phyloP scores from a whole-genome alignment of 2,329 filamentous ascomycete species.

The Lecanicillium sp. region DNA sequence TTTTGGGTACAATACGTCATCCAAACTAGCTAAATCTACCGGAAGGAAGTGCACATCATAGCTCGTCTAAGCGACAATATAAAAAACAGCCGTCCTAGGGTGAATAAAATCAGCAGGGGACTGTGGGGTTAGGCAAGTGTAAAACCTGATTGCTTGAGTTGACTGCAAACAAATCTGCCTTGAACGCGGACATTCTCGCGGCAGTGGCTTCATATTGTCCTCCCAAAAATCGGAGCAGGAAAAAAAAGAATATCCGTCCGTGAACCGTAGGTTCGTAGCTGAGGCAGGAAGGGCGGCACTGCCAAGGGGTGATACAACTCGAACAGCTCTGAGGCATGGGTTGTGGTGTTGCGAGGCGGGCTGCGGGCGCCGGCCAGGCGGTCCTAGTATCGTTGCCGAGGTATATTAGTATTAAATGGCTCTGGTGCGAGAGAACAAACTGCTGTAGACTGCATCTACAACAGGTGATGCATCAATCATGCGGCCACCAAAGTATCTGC shows the following conservation, averaged over 20 bases:
- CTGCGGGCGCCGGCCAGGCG: slow-evolving; percentile 1
- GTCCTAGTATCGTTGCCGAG: slow-evolving; percentile 42
- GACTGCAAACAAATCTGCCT: not conserved
- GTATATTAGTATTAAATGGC: slow-evolving; percentile 63
- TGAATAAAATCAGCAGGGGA: slow-evolving; percentile 10
- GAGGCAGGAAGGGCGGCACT: too few relatives aligned
- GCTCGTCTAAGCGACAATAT: slow-evolving; percentile 1
- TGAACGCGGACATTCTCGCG: too few relatives aligned
- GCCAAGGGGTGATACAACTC: too few relatives aligned
- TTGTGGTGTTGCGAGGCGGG: not conserved
- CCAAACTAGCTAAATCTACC: not conserved
- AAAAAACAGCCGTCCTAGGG: slow-evolving; percentile 8
- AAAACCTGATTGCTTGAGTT: slow-evolving; percentile 9
- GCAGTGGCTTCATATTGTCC: too few relatives aligned
- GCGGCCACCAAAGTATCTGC: slow-evolving; percentile 86
- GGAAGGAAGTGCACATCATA: slow-evolving; percentile 3
- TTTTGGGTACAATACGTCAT: not conserved
- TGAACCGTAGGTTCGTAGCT: too few relatives aligned
- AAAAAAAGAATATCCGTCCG: too few relatives aligned
- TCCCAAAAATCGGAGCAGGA: too few relatives aligned
- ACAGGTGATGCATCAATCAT: slow-evolving; percentile 93
- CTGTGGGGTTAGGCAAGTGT: slow-evolving; percentile 7
- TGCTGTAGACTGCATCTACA: slow-evolving; percentile 98
- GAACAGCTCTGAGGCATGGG: too few relatives aligned
- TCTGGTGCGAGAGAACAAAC: slow-evolving; percentile 81